A percentile compares a stretch with the other conserved stretches of the same genome.
phyloP scores from a whole-genome alignment of 306 rosid species.

The Lablab purpureus region DNA sequence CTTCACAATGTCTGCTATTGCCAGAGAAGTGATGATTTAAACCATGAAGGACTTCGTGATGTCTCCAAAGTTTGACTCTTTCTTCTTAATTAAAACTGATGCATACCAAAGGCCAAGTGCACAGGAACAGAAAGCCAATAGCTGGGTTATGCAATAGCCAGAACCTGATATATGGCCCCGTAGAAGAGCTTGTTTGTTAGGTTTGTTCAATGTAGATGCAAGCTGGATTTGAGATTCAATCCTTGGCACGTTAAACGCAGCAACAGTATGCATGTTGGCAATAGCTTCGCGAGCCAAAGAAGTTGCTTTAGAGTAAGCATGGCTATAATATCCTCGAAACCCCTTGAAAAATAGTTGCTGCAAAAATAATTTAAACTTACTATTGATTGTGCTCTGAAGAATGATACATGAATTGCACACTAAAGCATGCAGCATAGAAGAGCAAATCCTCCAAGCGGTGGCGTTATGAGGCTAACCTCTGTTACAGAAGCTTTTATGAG shows the following conservation, averaged over 20 bases:
- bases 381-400: background rate
- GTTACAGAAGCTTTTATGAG: conserved; percentile 84
- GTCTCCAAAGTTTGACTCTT: conserved; percentile 72
- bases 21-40: conserved; percentile 69
- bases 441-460: background rate
- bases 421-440: background rate
- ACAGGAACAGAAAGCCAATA: conserved; percentile 77
- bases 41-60: conserved; percentile 84
- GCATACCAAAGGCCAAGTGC: conserved; percentile 94
- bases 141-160: conserved; percentile 72
- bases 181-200: conserved; percentile 72
- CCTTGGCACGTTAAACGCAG: conserved; percentile 84
- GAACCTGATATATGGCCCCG: conserved; percentile 84
- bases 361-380: conserved; percentile 26
- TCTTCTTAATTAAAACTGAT: conserved; percentile 70
- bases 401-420: background rate
- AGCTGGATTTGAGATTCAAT: conserved; percentile 66
- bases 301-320: conserved; percentile 72
- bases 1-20: conserved; percentile 81
- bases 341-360: conserved; percentile 93
- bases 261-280: conserved; percentile 76
- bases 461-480: conserved; percentile 60
- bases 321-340: conserved; percentile 77
- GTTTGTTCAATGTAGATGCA: conserved; percentile 69
- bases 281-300: conserved; percentile 81